phyloP scores from a whole-genome alignment of 2,329 filamentous ascomycete species.

The Geosmithia morbida region DNA sequence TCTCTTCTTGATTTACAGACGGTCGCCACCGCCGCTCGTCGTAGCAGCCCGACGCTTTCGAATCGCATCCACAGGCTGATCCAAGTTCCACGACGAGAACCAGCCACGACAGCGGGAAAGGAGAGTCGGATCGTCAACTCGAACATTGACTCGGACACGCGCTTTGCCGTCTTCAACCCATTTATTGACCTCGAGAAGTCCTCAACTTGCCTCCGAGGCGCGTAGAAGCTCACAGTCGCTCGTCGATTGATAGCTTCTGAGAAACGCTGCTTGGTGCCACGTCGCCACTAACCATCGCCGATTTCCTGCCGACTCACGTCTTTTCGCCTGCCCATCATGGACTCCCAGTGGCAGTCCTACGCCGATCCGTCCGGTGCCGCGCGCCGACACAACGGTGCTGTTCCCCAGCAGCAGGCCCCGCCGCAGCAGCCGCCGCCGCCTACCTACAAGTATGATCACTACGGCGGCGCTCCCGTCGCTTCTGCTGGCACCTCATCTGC shows the following conservation, averaged over 20 bases:
- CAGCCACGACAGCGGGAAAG: neutral
- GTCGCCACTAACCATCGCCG: neutral
- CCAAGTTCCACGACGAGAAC: neutral
- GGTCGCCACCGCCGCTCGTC: neutral
- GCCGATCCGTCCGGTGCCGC: constrained; percentile 47
- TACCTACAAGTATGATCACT: constrained; percentile 55
- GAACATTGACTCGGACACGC: neutral
- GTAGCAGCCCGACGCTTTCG: neutral
- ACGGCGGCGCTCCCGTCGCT: constrained; percentile 12
- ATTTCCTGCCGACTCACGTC: neutral
- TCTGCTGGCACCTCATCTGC: constrained; percentile 13
- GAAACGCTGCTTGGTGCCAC: neutral
- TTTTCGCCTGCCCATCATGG: constrained; percentile 20
- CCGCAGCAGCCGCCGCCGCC: constrained; percentile 25
- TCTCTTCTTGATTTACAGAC: too few species aligned
- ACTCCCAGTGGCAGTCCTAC: constrained; percentile 40
- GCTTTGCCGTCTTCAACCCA: neutral
- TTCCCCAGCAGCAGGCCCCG: constrained; percentile 16
- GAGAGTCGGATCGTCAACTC: neutral
- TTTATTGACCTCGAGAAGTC: neutral
- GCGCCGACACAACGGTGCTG: constrained; percentile 45
- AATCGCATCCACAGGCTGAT: neutral
- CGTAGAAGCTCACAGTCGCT: neutral
- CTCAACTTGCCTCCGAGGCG: neutral
- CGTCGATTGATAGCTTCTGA: neutral